Conservation (phyloP, 176 grass and related monocot species). For the Juncus inflexus region DNA sequence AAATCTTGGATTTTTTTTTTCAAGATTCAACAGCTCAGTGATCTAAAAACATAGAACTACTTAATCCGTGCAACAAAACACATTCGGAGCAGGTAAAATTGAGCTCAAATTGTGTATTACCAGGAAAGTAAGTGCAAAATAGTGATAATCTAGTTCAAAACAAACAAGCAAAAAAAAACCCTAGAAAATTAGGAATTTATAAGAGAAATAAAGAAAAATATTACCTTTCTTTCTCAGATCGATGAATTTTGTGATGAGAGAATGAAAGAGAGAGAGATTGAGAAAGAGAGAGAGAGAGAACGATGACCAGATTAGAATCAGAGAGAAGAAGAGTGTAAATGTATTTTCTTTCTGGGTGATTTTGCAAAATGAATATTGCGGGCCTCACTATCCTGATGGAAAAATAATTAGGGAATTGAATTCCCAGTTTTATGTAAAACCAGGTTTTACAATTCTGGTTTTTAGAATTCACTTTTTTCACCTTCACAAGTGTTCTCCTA, state of each 20-base stretch:
- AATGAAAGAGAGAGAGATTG: neutral
- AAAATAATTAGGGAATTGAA: no score
- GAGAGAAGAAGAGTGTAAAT: no score
- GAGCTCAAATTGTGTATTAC: neutral
- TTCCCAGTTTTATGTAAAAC: no score
- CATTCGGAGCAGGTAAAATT: conserved; percentile 4
- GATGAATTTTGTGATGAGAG: neutral
- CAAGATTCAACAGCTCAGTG: conserved; percentile 3
- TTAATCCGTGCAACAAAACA: neutral
- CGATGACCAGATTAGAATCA: conserved; percentile 21
- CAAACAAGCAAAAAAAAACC: neutral
- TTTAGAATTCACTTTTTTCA: no score
- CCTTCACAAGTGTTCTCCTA: no score
- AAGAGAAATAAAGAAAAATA: no score
- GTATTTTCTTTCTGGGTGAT: no score
- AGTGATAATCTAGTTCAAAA: neutral
- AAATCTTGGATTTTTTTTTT: conserved; percentile 7
- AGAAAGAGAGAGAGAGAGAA: conserved; percentile 2
- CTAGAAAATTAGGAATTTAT: conserved; percentile 6
- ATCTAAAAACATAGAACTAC: neutral
- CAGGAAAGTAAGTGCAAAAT: neutral
- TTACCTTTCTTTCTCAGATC: no score
- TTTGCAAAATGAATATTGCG: no score
- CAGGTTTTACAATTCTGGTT: no score
- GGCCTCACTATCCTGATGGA: no score